Evolutionary conservation across 495 filamentous ascomycete species (phyloP).

Genomic region (Penicillium bovifimosum): DNA sequence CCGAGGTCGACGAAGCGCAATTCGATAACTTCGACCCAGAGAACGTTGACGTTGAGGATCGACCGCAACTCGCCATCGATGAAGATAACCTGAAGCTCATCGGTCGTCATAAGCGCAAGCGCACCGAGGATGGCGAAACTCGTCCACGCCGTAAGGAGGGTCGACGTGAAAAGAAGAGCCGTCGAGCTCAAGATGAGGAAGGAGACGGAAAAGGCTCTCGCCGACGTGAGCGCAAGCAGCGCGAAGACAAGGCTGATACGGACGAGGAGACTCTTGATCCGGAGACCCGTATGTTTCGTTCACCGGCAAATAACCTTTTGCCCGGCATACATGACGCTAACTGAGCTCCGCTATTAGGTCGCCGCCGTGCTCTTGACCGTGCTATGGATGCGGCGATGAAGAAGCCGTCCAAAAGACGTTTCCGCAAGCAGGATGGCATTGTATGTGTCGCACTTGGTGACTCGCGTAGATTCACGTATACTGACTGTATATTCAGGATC

Average conservation of each 20-base stretch:
- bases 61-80: conserved; percentile 74
- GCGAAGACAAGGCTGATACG: conserved; percentile 45
- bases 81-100: conserved; percentile 76
- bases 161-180: conserved; percentile 71
- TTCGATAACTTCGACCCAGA: conserved; percentile 87
- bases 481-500: conserved; percentile 53
- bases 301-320: neutral
- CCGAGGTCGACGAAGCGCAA: conserved; percentile 91
- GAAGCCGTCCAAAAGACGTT: conserved; percentile 68
- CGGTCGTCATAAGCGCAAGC: conserved; percentile 76
- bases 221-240: conserved; percentile 48
- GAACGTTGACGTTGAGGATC: conserved; percentile 69
- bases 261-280: conserved; percentile 60
- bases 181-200: conserved; percentile 48
- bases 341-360: conserved; percentile 37
- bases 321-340: conserved; percentile 1
- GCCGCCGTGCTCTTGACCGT: conserved; percentile 72
- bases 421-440: conserved; percentile 79
- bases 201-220: conserved; percentile 50
- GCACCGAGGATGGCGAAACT: conserved; percentile 53
- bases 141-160: conserved; percentile 67
- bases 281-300: conserved; percentile 42
- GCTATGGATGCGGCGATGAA: conserved; percentile 83
- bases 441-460: conserved; percentile 45
- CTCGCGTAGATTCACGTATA: neutral